These are phyloP conservation scores for Floccularia luteovirens DNA, from an alignment of 768 basidiomycete genomes.

Conservation along the genomic window DNA sequence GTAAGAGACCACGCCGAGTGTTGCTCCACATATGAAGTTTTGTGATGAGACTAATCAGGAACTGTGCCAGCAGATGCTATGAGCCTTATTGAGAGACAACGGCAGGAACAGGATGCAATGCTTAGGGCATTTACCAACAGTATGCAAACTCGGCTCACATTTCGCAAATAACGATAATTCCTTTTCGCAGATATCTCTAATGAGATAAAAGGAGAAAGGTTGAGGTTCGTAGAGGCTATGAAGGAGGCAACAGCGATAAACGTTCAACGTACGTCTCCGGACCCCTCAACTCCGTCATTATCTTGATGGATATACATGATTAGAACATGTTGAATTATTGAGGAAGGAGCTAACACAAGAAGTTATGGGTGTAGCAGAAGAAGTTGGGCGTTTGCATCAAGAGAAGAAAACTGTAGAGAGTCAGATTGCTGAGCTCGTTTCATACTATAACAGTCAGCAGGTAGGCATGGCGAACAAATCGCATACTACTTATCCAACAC, in stretches of 20 bases:
- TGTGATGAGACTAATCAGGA: conserved; percentile 2
- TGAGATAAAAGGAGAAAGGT: conserved; percentile 80
- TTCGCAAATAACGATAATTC: too few species aligned
- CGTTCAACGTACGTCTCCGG: conserved; percentile 54
- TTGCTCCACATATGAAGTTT: not conserved
- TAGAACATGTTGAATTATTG: conserved; percentile 84
- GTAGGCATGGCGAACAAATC: not conserved
- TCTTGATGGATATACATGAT: not conserved
- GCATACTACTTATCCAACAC: too few species aligned
- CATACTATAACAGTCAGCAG: conserved; percentile 43
- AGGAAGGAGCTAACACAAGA: conserved; percentile 74
- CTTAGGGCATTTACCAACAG: conserved; percentile 61
- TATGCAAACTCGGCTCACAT: conserved; percentile 15
- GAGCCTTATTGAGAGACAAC: conserved; percentile 62
- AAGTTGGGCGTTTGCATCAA: conserved; percentile 59
- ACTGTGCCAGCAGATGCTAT: conserved; percentile 48
- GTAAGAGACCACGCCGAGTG: not conserved
- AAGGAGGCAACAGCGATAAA: conserved; percentile 87
- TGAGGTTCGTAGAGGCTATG: conserved; percentile 93
- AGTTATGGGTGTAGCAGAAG: conserved; percentile 66
- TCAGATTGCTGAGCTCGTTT: conserved; percentile 67
- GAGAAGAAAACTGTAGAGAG: conserved; percentile 61
- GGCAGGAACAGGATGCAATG: conserved; percentile 65
- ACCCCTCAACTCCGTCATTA: too few species aligned
- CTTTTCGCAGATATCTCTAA: conserved; percentile 65